Evolutionary conservation across 768 basidiomycete species (phyloP).

Genomic region (Scleroderma citrinum): DNA sequence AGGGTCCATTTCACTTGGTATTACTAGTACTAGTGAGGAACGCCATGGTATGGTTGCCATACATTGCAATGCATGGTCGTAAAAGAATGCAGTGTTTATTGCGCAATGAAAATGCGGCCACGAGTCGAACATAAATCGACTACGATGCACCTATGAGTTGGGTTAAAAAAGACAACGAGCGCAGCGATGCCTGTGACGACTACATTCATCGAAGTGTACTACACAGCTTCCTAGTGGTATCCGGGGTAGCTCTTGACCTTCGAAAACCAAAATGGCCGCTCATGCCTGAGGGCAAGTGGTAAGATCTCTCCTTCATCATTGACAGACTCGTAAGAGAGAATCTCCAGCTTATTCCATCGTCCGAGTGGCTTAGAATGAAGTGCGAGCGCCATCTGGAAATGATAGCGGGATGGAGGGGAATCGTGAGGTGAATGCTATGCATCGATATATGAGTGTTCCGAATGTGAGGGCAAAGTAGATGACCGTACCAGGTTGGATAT

Average conservation of each 20-base stretch:
- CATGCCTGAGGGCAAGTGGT: constrained; percentile 71
- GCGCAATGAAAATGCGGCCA: too few species aligned
- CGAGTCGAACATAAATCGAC: too few species aligned
- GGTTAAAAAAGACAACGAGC: too few species aligned
- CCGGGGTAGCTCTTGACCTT: constrained; percentile 68
- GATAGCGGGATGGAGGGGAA: constrained; percentile 40
- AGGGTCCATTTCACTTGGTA: too few species aligned
- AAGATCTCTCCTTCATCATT: constrained; percentile 19
- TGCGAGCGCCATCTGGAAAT: constrained; percentile 67
- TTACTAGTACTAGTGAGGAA: too few species aligned
- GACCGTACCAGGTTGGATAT: constrained; percentile 60
- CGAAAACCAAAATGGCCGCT: constrained; percentile 92
- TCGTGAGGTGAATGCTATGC: background rate
- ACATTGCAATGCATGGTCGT: too few species aligned
- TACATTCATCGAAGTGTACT: too few species aligned
- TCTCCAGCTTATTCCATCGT: constrained; percentile 50
- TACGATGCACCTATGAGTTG: too few species aligned
- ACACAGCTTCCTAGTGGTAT: constrained; percentile 7
- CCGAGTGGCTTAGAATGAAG: constrained; percentile 72
- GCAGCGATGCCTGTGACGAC: too few species aligned
- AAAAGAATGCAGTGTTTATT: too few species aligned
- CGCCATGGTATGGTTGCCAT: too few species aligned
- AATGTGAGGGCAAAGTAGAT: constrained; percentile 2
- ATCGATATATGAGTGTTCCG: constrained; percentile 3
- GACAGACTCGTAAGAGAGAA: constrained; percentile 1